A percentile compares a stretch with the other conserved stretches of the same genome.
Evolutionary conservation across 257 asterid species (phyloP).

Genomic region (Catharanthus roseus): DNA sequence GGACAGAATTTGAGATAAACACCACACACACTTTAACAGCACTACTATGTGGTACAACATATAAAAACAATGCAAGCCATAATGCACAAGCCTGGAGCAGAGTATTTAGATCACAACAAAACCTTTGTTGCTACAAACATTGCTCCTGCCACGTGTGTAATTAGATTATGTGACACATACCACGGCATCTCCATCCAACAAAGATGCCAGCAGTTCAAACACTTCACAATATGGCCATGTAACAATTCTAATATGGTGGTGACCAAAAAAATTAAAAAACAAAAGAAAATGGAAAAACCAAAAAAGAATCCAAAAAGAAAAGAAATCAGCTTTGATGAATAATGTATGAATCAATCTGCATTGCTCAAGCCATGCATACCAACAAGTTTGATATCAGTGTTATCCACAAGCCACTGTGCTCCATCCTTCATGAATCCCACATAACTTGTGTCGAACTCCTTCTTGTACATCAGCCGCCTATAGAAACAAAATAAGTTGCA

Average conservation of each 20-base stretch:
- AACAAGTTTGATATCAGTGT: slow-evolving; percentile 93
- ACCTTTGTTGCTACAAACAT: not conserved
- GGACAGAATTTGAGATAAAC: not conserved
- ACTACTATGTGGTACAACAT: not conserved
- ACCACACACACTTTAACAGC: not conserved
- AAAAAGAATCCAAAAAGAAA: too few relatives aligned
- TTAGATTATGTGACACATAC: too few relatives aligned
- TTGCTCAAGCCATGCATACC: slow-evolving; percentile 36
- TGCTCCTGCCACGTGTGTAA: not conserved
- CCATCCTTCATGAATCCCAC: slow-evolving; percentile 95
- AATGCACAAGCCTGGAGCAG: not conserved
- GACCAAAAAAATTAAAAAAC: not conserved
- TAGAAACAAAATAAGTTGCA: slow-evolving; percentile 9
- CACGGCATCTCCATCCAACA: not conserved
- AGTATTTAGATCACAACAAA: not conserved
- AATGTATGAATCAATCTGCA: not conserved
- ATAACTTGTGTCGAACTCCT: slow-evolving; percentile 79
- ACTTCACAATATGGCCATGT: not conserved
- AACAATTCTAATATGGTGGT: not conserved
- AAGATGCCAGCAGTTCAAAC: not conserved
- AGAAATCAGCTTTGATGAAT: not conserved
- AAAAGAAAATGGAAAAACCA: too few relatives aligned
- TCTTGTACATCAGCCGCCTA: slow-evolving; percentile 87
- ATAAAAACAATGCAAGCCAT: not conserved
- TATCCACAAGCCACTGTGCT: slow-evolving; percentile 89